Conservation (phyloP, 1,284 basidiomycete genomes). For the Sporisorium exsertum region DNA sequence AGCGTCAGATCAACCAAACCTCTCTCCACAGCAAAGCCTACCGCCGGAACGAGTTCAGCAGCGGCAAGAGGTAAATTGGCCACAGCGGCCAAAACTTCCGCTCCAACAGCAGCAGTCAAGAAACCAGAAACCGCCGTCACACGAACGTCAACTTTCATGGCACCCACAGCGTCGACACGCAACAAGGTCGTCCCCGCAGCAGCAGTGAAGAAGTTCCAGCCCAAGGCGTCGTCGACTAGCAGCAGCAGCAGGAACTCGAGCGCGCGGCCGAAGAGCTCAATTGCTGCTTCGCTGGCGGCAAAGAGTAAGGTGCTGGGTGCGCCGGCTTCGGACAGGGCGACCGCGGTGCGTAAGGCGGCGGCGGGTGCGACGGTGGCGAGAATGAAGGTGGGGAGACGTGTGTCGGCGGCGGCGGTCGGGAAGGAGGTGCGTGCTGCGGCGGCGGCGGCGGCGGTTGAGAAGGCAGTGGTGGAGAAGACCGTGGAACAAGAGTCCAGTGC, state of each 20-base stretch:
- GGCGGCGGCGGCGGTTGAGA: not conserved
- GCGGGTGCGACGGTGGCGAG: conserved; percentile 5
- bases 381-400: conserved; percentile 17
- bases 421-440: not conserved
- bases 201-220: conserved; percentile 27
- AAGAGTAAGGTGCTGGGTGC: conserved; percentile 33
- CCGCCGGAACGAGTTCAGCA: not conserved
- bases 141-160: conserved; percentile 21
- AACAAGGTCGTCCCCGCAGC: conserved; percentile 36
- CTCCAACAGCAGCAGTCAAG: conserved; percentile 5
- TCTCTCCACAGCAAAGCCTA: not conserved
- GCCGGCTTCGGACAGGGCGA: conserved; percentile 9
- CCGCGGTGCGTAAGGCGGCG: conserved; percentile 28
- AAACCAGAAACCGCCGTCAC: not conserved
- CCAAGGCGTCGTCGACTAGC: conserved; percentile 10
- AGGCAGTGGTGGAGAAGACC: not conserved
- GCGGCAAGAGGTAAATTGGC: conserved; percentile 9
- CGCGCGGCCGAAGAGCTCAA: conserved; percentile 25
- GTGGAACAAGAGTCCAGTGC: not conserved
- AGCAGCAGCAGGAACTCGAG: not conserved
- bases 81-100: not conserved
- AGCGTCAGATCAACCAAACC: not conserved
- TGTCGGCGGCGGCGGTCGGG: conserved; percentile 2
- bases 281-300: conserved; percentile 21
- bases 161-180: conserved; percentile 41